These are phyloP conservation scores for Escovopsis sp. DNA, from an alignment of 2,329 filamentous ascomycete genomes.

Conservation along the genomic window DNA sequence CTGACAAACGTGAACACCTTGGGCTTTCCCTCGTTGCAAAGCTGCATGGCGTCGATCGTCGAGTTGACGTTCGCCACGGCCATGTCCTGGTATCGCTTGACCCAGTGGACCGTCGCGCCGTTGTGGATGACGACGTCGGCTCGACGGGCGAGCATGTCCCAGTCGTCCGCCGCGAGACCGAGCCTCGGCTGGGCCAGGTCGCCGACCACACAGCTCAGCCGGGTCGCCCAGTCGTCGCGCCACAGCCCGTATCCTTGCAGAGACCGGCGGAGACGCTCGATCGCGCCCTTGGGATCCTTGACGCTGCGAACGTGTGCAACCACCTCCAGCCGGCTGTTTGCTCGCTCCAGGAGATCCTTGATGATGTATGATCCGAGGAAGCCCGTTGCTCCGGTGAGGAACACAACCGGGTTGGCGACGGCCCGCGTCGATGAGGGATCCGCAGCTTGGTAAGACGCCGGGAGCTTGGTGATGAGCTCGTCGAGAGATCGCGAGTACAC, in stretches of 20 bases:
- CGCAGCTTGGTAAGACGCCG: constrained; percentile 20
- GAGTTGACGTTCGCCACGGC: constrained; percentile 64
- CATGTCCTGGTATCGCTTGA: constrained; percentile 60
- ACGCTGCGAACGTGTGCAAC: constrained; percentile 60
- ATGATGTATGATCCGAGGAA: constrained; percentile 55
- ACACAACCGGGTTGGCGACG: constrained; percentile 8
- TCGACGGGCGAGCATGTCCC: constrained; percentile 48
- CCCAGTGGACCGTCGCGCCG: constrained; percentile 70
- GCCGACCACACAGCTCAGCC: constrained; percentile 56
- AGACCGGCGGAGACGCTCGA: constrained; percentile 51
- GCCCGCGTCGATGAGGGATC: constrained; percentile 20
- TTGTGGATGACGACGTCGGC: constrained; percentile 73
- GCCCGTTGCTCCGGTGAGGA: constrained; percentile 58
- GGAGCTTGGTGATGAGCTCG: constrained; percentile 34
- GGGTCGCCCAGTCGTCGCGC: constrained; percentile 50
- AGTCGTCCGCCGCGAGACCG: constrained; percentile 51
- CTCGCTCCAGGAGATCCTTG: constrained; percentile 51
- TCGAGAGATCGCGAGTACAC: constrained; percentile 39
- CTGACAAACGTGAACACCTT: constrained; percentile 74
- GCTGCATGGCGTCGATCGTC: constrained; percentile 59
- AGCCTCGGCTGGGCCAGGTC: constrained; percentile 60
- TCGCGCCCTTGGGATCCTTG: constrained; percentile 30
- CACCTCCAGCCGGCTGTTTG: constrained; percentile 22
- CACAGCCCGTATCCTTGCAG: constrained; percentile 69
- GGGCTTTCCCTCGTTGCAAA: constrained; percentile 63